phyloP scores from a whole-genome alignment of 495 filamentous ascomycete species.

The Talaromyces nanjingensis region DNA sequence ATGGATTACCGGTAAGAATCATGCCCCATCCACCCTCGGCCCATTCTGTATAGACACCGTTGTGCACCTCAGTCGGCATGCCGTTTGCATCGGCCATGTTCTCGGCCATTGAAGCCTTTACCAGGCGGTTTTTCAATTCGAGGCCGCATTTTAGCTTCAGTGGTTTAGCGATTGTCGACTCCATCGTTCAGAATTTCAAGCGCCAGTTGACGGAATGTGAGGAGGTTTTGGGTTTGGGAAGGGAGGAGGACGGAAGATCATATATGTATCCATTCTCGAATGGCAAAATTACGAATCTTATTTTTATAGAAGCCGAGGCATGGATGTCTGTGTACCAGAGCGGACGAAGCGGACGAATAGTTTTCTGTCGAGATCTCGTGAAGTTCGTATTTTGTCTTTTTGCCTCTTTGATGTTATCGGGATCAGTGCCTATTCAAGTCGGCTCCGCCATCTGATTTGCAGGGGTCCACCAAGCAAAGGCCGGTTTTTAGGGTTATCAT shows the following conservation, averaged over 20 bases:
- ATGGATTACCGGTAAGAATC: slow-evolving; percentile 28
- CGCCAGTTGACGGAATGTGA: too few species aligned
- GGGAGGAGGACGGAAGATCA: too few species aligned
- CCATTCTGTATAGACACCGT: slow-evolving; percentile 41
- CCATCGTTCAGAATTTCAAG: not conserved
- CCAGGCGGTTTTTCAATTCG: slow-evolving; percentile 43
- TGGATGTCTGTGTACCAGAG: too few species aligned
- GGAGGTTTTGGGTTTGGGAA: too few species aligned
- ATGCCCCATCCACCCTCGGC: slow-evolving; percentile 43
- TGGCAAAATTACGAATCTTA: too few species aligned
- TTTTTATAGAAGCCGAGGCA: not conserved
- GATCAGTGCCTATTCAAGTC: not conserved
- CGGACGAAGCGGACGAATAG: not conserved
- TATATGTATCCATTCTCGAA: too few species aligned
- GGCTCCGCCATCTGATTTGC: too few species aligned
- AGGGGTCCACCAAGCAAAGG: not conserved
- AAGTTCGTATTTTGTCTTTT: not conserved
- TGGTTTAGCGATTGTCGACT: not conserved
- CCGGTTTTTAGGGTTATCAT: too few species aligned
- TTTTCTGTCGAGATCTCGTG: not conserved
- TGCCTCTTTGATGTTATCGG: not conserved
- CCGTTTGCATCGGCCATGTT: slow-evolving; percentile 25
- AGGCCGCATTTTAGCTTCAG: slow-evolving; percentile 29
- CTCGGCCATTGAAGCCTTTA: slow-evolving; percentile 45
- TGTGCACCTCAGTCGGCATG: slow-evolving; percentile 23